A percentile compares a stretch with the other conserved stretches of the same genome.
Conservation (phyloP, 2,329 filamentous ascomycete species). For the Erysiphe pisi region DNA sequence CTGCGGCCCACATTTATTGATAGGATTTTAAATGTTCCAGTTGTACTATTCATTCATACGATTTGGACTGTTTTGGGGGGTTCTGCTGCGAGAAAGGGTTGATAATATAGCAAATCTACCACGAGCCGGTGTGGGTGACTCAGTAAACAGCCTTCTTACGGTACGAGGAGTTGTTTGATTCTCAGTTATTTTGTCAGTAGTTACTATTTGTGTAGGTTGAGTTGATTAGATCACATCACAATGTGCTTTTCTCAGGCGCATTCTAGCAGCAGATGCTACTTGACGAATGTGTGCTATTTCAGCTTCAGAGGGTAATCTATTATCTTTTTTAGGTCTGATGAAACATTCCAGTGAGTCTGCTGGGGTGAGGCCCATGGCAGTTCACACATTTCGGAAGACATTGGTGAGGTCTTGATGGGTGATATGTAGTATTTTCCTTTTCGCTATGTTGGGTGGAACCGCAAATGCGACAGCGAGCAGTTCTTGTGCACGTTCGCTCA, state of each 20-base stretch:
- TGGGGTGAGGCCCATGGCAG: too few relatives aligned
- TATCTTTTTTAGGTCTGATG: too few relatives aligned
- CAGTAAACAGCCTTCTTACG: too few relatives aligned
- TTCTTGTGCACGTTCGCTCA: too few relatives aligned
- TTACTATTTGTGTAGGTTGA: too few relatives aligned
- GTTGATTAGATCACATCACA: neutral
- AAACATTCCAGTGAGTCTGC: too few relatives aligned
- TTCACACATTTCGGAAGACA: neutral
- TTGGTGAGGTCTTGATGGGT: neutral
- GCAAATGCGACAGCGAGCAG: neutral
- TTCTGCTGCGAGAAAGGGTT: neutral
- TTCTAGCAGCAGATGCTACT: neutral
- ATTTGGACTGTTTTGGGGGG: neutral
- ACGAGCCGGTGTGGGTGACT: too few relatives aligned
- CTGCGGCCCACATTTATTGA: neutral
- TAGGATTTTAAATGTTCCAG: neutral
- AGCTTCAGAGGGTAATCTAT: neutral
- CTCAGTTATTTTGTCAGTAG: too few relatives aligned
- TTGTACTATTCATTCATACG: neutral
- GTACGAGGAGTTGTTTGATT: too few relatives aligned
- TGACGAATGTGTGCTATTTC: neutral
- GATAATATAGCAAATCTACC: too few relatives aligned
- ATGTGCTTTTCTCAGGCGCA: too few relatives aligned
- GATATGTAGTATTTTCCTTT: neutral
- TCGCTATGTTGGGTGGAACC: neutral